Evolutionary conservation across 2,329 filamentous ascomycete species (phyloP).

Genomic region (Arthrobotrys megalospora): DNA sequence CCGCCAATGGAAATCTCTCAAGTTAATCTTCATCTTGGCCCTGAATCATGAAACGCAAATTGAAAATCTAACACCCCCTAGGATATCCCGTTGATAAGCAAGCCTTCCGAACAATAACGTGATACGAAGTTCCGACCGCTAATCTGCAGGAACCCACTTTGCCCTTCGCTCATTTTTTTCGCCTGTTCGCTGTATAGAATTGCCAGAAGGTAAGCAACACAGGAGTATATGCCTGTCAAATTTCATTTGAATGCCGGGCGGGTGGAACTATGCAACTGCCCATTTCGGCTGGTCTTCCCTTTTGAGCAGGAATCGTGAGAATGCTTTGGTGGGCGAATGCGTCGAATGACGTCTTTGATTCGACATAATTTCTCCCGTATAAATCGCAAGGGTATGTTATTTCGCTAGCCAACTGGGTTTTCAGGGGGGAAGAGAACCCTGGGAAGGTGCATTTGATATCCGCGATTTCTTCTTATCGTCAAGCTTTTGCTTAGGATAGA

Average conservation of each 20-base stretch:
- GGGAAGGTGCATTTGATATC: slow-evolving; percentile 11
- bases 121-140: slow-evolving; percentile 33
- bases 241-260: slow-evolving; percentile 13
- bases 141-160: slow-evolving; percentile 46
- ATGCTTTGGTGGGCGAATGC: background rate
- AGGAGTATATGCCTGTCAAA: slow-evolving; percentile 12
- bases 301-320: slow-evolving; percentile 43
- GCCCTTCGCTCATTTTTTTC: slow-evolving; percentile 6
- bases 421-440: slow-evolving; percentile 1
- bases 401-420: background rate
- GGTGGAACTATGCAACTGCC: slow-evolving; percentile 33
- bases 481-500: slow-evolving; percentile 23
- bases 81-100: slow-evolving; percentile 19
- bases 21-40: background rate
- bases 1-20: slow-evolving; percentile 23
- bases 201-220: background rate
- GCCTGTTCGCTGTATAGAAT: slow-evolving; percentile 2
- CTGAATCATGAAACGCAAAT: slow-evolving; percentile 19
- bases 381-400: slow-evolving; percentile 15
- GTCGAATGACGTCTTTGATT: slow-evolving; percentile 44
- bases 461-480: slow-evolving; percentile 5
- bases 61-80: background rate
- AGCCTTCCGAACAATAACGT: slow-evolving; percentile 40
- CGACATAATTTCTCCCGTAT: slow-evolving; percentile 5
- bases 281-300: slow-evolving; percentile 52